Base-by-base conservation (phyloP, 306 rosid genomes). In the Datisca glomerata region DNA sequence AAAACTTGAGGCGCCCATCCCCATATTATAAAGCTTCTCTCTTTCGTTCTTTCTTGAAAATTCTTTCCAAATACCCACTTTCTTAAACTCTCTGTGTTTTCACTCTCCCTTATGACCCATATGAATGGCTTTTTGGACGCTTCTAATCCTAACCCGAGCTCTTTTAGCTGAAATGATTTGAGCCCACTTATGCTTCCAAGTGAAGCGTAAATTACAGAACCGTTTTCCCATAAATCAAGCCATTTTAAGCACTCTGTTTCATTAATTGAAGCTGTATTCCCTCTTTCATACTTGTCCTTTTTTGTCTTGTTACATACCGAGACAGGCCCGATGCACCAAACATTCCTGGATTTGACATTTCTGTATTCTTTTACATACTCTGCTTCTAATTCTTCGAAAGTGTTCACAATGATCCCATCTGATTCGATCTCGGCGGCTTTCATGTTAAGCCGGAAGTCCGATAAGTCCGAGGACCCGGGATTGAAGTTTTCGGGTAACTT, bases 1-100 rank as follows among this genome's bases (percentile, higher is more conserved):
- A 68, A 20, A 1, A 74, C 34, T 16, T 76, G 95, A 1, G 93
- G 92, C 10, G 93, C 93, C 95, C 95, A 79, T 3, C 84, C 95
- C 11, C 62, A 3, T 14, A 79, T 67, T 47, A 84, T 2, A 12
- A 79, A 52, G 4, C 86, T 64, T 55, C 67, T 68, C 23, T 47
- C 81, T 6, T 34, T 58, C 1, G 28, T 55, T 45, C 93, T 79
- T 24, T 70, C 79, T 44, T 73, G 74, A 7, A 55, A 73, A 0
- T 57, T 48, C 18, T 59, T 56, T 17, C 63, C 79, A 2, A 1
- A 1, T 1, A 80, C 24, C 87, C 79, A 76, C 2, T 63, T 64
- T 15, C 63, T 70, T 14, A 85, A 13, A 25, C 53, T 81, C 5
- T 66, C 35, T 3, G 24, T 23, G 20, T 37, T 24, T 5, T 18